Percentiles rank a stretch among this genome's conserved stretches.
phyloP scores from a whole-genome alignment of 768 basidiomycete species.

The Leccinum disarticulatum region DNA sequence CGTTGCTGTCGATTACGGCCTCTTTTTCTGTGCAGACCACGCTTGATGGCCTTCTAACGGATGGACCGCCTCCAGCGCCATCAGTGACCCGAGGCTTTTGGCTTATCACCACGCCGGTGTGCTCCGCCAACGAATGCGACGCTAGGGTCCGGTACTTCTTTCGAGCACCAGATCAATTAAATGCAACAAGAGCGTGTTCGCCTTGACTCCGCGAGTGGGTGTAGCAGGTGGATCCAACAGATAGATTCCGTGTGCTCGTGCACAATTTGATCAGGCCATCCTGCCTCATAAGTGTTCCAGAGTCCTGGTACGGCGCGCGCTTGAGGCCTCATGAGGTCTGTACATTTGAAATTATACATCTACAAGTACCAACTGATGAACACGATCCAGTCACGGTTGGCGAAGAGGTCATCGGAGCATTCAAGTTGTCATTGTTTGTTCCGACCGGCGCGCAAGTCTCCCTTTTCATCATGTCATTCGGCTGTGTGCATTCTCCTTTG shows the following conservation, averaged over 20 bases:
- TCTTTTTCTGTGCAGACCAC: conserved; percentile 4
- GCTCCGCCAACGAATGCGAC: neutral
- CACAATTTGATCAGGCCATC: conserved; percentile 4
- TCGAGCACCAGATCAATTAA: conserved; percentile 5
- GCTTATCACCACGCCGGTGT: conserved; percentile 13
- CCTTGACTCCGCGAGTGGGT: conserved; percentile 12
- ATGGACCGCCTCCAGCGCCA: neutral
- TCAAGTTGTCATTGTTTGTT: conserved; percentile 1
- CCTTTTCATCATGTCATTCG: conserved; percentile 14
- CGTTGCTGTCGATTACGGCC: conserved; percentile 5
- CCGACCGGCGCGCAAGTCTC: neutral
- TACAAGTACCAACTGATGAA: conserved; percentile 2
- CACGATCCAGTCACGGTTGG: conserved; percentile 1
- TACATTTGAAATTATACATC: conserved; percentile 23
- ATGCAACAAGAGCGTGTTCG: conserved; percentile 21
- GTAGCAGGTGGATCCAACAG: conserved; percentile 14
- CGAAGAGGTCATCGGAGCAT: conserved; percentile 10
- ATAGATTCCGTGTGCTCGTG: conserved; percentile 2
- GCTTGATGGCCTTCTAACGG: neutral
- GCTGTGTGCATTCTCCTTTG: conserved; percentile 28
- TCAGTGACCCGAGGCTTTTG: neutral
- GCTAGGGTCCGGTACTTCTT: conserved; percentile 21
- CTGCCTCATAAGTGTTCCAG: neutral
- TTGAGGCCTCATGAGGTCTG: conserved; percentile 4
- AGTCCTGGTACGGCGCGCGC: conserved; percentile 10